Evolutionary conservation across 2,329 filamentous ascomycete genomes (phyloP).

Genomic region (Colletotrichum paranaense): DNA sequence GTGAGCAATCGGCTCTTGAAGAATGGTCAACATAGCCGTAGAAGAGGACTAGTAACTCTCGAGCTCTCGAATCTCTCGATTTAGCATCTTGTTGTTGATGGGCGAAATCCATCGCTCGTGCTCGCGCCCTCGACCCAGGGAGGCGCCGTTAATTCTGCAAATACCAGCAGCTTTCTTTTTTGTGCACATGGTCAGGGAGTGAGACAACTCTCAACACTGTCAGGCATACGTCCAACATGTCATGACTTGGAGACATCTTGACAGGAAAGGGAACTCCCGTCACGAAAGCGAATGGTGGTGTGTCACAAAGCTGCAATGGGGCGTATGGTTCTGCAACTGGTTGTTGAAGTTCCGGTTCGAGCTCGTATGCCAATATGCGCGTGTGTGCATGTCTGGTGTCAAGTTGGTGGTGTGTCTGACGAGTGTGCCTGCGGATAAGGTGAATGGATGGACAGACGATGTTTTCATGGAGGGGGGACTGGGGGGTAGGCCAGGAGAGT

Average conservation of each 20-base stretch:
- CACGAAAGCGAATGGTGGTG: not conserved
- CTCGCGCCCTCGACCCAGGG: not conserved
- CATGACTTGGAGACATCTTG: constrained; percentile 27
- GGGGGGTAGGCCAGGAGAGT: not conserved
- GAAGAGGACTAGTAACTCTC: not conserved
- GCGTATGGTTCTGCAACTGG: constrained; percentile 1
- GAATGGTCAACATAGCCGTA: constrained; percentile 1
- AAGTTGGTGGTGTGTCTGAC: not conserved
- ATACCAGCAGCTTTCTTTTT: constrained; percentile 6
- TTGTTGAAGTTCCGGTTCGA: constrained; percentile 18
- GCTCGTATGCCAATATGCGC: constrained; percentile 12
- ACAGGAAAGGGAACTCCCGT: constrained; percentile 17
- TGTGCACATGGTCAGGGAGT: constrained; percentile 18
- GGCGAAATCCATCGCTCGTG: constrained; percentile 15
- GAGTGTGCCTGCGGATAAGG: constrained; percentile 16
- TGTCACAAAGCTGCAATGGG: constrained; percentile 2
- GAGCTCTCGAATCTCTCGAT: constrained; percentile 4
- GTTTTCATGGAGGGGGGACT: not conserved
- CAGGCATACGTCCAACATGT: constrained; percentile 23
- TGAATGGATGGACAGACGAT: constrained; percentile 20
- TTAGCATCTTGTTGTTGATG: not conserved
- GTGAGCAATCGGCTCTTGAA: constrained; percentile 25
- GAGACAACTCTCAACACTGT: constrained; percentile 13
- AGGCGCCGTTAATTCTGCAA: constrained; percentile 12
- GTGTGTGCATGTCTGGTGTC: not conserved